These are phyloP conservation scores for Xylaria longipes DNA, from an alignment of 495 filamentous ascomycete species.

Conservation along the genomic window DNA sequence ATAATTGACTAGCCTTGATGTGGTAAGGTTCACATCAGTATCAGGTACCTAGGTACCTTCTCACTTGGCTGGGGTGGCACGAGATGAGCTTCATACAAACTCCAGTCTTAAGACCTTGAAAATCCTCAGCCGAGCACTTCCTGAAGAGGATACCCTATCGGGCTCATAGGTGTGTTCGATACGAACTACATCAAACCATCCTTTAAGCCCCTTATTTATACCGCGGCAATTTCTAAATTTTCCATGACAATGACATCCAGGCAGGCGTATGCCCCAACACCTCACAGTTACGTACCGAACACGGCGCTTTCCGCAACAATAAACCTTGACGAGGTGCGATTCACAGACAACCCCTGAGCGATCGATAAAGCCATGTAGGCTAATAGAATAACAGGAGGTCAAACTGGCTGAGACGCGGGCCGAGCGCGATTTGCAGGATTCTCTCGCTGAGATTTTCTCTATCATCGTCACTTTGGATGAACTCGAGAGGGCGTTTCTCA, in stretches of 20 bases:
- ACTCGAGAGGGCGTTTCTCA: constrained; percentile 94
- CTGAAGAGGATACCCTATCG: background rate
- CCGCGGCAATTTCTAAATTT: background rate
- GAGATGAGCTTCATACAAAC: constrained; percentile 7
- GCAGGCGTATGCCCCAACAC: constrained; percentile 82
- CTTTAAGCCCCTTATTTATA: background rate
- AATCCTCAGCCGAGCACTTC: background rate
- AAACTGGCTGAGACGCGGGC: constrained; percentile 84
- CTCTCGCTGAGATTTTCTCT: constrained; percentile 95
- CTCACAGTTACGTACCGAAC: constrained; percentile 88
- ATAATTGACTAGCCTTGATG: background rate
- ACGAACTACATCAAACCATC: background rate
- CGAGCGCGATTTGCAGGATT: constrained; percentile 93
- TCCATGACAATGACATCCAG: constrained; percentile 50
- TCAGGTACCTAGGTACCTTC: background rate
- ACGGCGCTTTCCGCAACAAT: constrained; percentile 81
- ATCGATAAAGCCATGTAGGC: background rate
- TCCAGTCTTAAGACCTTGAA: background rate
- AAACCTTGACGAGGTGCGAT: constrained; percentile 83
- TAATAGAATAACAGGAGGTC: constrained; percentile 70
- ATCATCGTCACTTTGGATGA: constrained; percentile 96
- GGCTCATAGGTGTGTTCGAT: background rate
- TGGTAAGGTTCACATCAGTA: background rate
- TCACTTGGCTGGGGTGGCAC: background rate
- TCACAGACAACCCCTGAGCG: constrained; percentile 2